Evolutionary conservation across 768 basidiomycete species (phyloP).

Genomic region (Pleurotus platypus): DNA sequence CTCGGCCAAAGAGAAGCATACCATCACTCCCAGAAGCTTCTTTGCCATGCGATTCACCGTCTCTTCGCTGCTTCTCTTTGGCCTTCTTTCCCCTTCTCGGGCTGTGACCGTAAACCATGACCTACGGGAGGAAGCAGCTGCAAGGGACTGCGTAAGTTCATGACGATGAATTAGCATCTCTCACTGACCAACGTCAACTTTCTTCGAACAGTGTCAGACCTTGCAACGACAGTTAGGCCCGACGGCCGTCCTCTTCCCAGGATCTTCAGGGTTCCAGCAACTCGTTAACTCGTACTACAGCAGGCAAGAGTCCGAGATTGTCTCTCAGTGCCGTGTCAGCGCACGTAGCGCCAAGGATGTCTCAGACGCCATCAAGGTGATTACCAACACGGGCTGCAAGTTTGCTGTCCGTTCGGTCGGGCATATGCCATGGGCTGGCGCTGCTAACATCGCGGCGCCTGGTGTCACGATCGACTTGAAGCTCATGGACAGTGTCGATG

Average conservation of each 20-base stretch:
- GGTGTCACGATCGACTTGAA: conserved; percentile 11
- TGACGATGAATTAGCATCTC: neutral
- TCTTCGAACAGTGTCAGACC: neutral
- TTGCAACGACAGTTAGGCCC: neutral
- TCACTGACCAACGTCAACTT: neutral
- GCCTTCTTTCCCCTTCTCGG: neutral
- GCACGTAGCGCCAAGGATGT: conserved; percentile 1
- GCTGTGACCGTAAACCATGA: neutral
- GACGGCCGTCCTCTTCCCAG: neutral
- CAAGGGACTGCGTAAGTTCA: neutral
- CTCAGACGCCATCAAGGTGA: neutral
- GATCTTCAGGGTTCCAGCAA: neutral
- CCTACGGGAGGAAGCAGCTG: neutral
- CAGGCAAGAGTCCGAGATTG: conserved; percentile 1
- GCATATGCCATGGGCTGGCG: conserved; percentile 9
- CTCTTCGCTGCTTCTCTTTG: conserved; percentile 5
- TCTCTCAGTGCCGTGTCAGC: conserved; percentile 1
- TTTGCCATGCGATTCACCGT: conserved; percentile 3
- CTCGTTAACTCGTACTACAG: neutral
- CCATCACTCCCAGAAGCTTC: conserved; percentile 1
- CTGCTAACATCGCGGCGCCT: conserved; percentile 9
- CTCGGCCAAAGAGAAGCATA: neutral
- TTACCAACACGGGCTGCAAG: neutral
- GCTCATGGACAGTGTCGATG: neutral
- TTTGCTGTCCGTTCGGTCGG: conserved; percentile 8